These are phyloP conservation scores for Paraphoma sp. DNA, from an alignment of 2,329 filamentous ascomycete species.

Conservation along the genomic window DNA sequence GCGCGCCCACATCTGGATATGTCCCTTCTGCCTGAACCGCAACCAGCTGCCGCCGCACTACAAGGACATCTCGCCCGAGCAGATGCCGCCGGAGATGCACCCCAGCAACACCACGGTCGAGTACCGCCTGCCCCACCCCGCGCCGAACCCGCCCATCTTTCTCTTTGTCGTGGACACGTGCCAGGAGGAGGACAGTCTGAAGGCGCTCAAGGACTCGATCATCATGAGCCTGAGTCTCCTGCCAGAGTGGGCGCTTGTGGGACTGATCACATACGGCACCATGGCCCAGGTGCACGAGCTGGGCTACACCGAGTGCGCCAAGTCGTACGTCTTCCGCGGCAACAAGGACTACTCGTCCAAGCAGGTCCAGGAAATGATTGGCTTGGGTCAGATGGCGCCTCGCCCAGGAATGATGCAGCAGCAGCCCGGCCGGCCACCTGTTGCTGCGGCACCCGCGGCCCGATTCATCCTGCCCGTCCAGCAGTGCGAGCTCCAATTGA, in stretches of 20 bases:
- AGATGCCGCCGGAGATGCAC: slow-evolving; percentile 83
- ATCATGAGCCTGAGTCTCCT: slow-evolving; percentile 85
- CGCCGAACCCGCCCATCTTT: slow-evolving; percentile 86
- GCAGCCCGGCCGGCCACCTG: slow-evolving; percentile 74
- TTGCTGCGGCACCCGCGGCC: slow-evolving; percentile 76
- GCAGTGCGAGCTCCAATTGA: slow-evolving; percentile 96
- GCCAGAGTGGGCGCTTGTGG: slow-evolving; percentile 81
- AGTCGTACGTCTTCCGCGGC: slow-evolving; percentile 97
- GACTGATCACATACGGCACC: slow-evolving; percentile 86
- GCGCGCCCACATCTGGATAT: slow-evolving; percentile 85
- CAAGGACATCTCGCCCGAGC: slow-evolving; percentile 85
- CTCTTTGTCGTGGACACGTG: slow-evolving; percentile 88
- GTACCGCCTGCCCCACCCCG: slow-evolving; percentile 79
- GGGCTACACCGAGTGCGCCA: slow-evolving; percentile 96
- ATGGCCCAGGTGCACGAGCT: slow-evolving; percentile 99
- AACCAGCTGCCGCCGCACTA: slow-evolving; percentile 86
- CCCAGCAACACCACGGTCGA: slow-evolving; percentile 88
- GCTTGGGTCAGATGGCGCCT: slow-evolving; percentile 73
- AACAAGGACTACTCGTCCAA: slow-evolving; percentile 98
- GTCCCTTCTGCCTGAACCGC: slow-evolving; percentile 83
- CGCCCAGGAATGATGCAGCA: slow-evolving; percentile 70
- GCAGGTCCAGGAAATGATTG: slow-evolving; percentile 99
- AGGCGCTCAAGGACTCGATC: slow-evolving; percentile 83
- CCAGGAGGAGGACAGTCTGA: slow-evolving; percentile 85
- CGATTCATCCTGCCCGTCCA: slow-evolving; percentile 93